Percentiles rank a stretch among this genome's conserved stretches.
These are phyloP conservation scores for Irpex sp. DNA, from an alignment of 1,284 basidiomycete species.

Conservation along the genomic window DNA sequence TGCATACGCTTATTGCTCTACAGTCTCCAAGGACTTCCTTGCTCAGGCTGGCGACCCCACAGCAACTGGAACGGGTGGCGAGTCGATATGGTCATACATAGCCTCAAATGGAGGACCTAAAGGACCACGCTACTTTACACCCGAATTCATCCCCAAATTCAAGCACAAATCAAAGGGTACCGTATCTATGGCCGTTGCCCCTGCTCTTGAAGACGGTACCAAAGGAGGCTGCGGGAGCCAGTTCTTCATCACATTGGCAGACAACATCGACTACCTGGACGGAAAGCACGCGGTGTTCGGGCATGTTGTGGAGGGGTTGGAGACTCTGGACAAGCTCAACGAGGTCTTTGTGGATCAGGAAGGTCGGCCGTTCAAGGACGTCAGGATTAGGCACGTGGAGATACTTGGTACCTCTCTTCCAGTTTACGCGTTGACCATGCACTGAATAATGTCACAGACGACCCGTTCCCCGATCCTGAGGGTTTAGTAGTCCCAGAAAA, in stretches of 20 bases:
- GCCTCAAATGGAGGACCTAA: constrained; percentile 43
- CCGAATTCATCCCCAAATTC: constrained; percentile 76
- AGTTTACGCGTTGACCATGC: constrained; percentile 1
- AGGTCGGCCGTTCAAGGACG: constrained; percentile 89
- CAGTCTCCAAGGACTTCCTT: constrained; percentile 95
- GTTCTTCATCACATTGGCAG: constrained; percentile 93
- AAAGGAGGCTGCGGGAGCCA: constrained; percentile 89
- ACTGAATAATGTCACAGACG: constrained; percentile 54
- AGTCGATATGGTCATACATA: constrained; percentile 78
- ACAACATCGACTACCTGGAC: constrained; percentile 93
- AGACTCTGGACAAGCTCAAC: constrained; percentile 91
- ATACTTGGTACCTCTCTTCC: constrained; percentile 68
- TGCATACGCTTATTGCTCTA: constrained; percentile 11
- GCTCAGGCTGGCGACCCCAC: constrained; percentile 94
- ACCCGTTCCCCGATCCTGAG: constrained; percentile 88
- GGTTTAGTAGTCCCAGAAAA: constrained; percentile 71
- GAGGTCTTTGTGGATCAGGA: constrained; percentile 88
- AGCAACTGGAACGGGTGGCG: constrained; percentile 92
- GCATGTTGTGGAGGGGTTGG: constrained; percentile 90
- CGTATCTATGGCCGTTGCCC: constrained; percentile 93
- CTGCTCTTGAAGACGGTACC: constrained; percentile 57
- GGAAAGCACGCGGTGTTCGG: constrained; percentile 96
- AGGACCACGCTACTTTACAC: constrained; percentile 75
- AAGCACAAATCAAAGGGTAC: constrained; percentile 89
- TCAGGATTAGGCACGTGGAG: constrained; percentile 90